A percentile compares a stretch with the other conserved stretches of the same genome.
Conservation (phyloP, 495 filamentous ascomycete genomes). For the Beverwykella pulmonaria region DNA sequence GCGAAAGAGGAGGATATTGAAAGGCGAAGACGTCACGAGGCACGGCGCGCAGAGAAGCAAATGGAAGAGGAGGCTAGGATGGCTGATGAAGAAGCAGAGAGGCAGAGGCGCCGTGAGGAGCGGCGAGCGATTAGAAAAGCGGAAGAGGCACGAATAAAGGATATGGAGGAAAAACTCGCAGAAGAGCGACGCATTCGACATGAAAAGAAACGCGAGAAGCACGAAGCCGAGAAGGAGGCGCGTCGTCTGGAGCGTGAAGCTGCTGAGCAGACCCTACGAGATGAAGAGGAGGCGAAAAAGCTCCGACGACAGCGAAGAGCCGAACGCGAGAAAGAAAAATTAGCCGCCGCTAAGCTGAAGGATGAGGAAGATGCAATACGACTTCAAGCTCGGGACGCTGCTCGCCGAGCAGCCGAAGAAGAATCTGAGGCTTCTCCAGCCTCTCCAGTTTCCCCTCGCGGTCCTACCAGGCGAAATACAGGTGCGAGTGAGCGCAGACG, state of each 20-base stretch:
- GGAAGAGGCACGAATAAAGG: not conserved
- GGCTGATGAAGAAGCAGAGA: constrained; percentile 5
- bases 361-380: not conserved
- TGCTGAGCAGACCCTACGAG: constrained; percentile 13
- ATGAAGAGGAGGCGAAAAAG: constrained; percentile 18
- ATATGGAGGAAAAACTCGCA: not conserved
- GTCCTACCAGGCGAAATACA: constrained; percentile 21
- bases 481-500: constrained; percentile 18
- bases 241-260: constrained; percentile 7
- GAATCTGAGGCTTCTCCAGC: constrained; percentile 21
- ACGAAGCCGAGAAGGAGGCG: constrained; percentile 9
- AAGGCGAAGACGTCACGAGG: constrained; percentile 15
- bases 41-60: constrained; percentile 9
- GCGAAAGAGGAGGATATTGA: constrained; percentile 26
- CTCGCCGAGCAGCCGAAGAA: constrained; percentile 36
- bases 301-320: constrained; percentile 22
- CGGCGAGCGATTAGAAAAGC: constrained; percentile 2
- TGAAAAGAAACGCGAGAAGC: constrained; percentile 1
- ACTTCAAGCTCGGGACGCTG: constrained; percentile 30
- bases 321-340: constrained; percentile 26
- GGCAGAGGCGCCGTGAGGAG: constrained; percentile 7
- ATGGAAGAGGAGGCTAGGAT: not conserved
- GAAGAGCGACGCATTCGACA: not conserved
- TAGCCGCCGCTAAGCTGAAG: constrained; percentile 1
- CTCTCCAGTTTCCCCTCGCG: constrained; percentile 28